Base-by-base conservation (phyloP, 192 early-diverging fungal genomes). In the Dimargaris xerosporica region DNA sequence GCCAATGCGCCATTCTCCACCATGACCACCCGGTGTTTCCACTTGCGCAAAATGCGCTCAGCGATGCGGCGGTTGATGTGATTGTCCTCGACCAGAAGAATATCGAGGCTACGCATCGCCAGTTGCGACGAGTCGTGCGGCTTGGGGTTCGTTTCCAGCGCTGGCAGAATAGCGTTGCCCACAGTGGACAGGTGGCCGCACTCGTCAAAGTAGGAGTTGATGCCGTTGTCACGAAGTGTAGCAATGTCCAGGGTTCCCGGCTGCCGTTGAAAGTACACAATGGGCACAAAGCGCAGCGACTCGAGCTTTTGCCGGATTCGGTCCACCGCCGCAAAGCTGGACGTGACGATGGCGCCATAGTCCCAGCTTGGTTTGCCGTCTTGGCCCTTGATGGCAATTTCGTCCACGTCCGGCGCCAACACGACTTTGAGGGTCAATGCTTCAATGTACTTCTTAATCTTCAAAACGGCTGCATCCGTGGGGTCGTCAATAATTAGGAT, bases 21-120 rank as follows among this genome's bases (percentile, higher is more conserved):
- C 47, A 90, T 85, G 53, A 77, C 75, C 44, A 85, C 85, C 61
- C 79, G 81, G 73, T 90, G 85, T 42, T 86, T 82, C 73, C 81
- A 84, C 68, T 85, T 84, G 67, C 84, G 80, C 56, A 90, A 63
- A 34, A 87, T 82, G 41, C 85, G 79, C 23, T 84, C 73, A 0
- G 87, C 87, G 31, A 93, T 70, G 71, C 86, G 88, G 63, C 89
- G 90, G 67, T 93, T 93, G 51, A 93, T 86, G 52, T 85, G 73
- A 56, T 93, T 91, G 64, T 91, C 91, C 69, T 91, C 91, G 5
- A 86, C 89, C 42, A 93, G 69, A 25, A 93, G 69, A 65, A 93
- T 87, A 31, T 85, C 74, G 64, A 89, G 63, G 10, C 80, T 80
- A n/a, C 78, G 76, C 21, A 56, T 31, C 54, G 6, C 19, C 29